Conservation (phyloP, 352 stramenopile species). For the Phytophthora citricola region DNA sequence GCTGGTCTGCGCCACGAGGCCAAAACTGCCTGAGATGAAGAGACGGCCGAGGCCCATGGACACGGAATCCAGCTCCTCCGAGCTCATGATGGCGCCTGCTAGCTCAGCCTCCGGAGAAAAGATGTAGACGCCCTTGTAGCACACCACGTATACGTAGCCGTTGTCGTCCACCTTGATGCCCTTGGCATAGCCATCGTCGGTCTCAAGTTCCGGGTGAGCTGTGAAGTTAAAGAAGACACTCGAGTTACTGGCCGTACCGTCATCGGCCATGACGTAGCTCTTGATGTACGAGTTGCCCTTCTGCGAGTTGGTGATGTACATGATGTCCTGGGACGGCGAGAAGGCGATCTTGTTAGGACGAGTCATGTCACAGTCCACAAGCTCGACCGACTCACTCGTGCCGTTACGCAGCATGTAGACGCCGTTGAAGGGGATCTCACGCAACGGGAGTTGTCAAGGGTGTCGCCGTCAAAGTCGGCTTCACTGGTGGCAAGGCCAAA, state of each 20-base stretch:
- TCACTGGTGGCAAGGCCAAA: conserved; percentile 72
- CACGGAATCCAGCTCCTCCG: conserved; percentile 60
- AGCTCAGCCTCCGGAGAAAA: conserved; percentile 59
- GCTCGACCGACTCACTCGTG: conserved; percentile 52
- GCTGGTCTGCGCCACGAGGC: conserved; percentile 69
- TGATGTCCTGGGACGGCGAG: conserved; percentile 67
- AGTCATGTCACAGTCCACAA: conserved; percentile 79
- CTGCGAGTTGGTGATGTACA: conserved; percentile 87
- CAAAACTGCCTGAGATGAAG: conserved; percentile 76
- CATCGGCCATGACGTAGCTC: conserved; percentile 57
- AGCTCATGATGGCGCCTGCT: conserved; percentile 65
- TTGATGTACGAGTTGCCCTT: conserved; percentile 84
- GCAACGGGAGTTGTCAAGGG: conserved; percentile 71
- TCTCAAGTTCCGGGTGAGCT: conserved; percentile 66
- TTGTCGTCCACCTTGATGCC: conserved; percentile 79
- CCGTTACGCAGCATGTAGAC: conserved; percentile 74
- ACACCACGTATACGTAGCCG: conserved; percentile 79
- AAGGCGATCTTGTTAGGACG: conserved; percentile 88
- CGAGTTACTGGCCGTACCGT: conserved; percentile 62
- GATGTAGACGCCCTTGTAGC: conserved; percentile 81
- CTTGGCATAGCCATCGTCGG: conserved; percentile 62
- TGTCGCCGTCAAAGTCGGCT: conserved; percentile 68
- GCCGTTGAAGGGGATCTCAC: conserved; percentile 82
- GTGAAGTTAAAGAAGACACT: conserved; percentile 85
- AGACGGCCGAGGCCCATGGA: conserved; percentile 75